A percentile compares a stretch with the other conserved stretches of the same genome.
Evolutionary conservation across 1,139 yeast species (phyloP).

Genomic region (Kodamaea fungicola): DNA sequence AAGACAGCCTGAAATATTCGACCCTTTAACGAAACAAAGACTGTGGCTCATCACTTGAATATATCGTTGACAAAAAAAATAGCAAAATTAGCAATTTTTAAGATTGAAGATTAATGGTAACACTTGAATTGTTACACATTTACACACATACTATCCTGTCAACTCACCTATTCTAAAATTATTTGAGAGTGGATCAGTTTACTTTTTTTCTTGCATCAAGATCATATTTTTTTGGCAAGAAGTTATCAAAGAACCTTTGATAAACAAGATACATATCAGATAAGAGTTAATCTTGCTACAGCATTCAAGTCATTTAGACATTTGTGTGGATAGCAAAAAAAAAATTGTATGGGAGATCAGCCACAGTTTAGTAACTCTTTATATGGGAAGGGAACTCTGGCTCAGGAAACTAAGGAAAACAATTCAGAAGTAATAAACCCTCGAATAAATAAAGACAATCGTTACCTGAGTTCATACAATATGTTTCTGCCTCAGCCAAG

Average conservation of each 20-base stretch:
- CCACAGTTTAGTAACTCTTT: constrained; percentile 14
- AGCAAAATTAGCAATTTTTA: constrained; percentile 5
- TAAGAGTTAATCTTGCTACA: not conserved
- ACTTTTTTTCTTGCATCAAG: no score
- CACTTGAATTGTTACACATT: no score
- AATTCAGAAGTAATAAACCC: not conserved
- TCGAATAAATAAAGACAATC: not conserved
- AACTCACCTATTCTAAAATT: no score
- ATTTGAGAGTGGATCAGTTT: no score
- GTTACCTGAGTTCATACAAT: not conserved
- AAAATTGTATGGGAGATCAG: constrained; percentile 7
- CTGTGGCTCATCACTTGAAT: constrained; percentile 6
- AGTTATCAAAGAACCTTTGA: no score
- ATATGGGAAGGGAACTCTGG: constrained; percentile 5
- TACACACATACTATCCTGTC: no score
- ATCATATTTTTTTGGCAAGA: no score
- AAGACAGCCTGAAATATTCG: not conserved
- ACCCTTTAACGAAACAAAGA: not conserved
- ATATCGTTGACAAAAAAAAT: constrained; percentile 2
- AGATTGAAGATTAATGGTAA: no score
- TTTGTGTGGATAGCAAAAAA: no score
- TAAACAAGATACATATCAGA: not conserved
- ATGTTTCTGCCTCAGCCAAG: constrained; percentile 17
- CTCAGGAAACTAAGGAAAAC: not conserved
- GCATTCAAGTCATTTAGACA: not conserved